Evolutionary conservation across 139 green algal species (phyloP).

Genomic region (Coelastrella sp.): DNA sequence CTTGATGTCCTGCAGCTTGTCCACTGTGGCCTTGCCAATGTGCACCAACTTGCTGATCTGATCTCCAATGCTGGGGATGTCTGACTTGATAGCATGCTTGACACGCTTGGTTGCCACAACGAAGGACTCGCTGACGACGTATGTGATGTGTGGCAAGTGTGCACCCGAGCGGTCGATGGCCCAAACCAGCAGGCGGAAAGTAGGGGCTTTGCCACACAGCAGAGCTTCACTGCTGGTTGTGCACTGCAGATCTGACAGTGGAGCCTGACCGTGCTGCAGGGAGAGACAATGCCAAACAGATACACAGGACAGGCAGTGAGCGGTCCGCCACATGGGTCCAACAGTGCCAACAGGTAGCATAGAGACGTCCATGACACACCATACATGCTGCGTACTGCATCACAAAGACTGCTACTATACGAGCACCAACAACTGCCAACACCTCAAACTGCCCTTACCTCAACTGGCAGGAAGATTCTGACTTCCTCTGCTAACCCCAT

Average conservation of each 20-base stretch:
- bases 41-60: constrained; percentile 74
- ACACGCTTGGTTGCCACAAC: constrained; percentile 79
- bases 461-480: constrained; percentile 62
- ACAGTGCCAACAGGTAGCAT: no score
- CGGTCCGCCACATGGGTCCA: no score
- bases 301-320: no score
- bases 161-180: constrained; percentile 62
- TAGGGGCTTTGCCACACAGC: constrained; percentile 74
- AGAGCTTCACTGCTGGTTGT: constrained; percentile 75
- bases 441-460: constrained; percentile 51
- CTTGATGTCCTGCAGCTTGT: constrained; percentile 59
- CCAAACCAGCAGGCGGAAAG: constrained; percentile 74
- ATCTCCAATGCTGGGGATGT: constrained; percentile 69
- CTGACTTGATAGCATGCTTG: constrained; percentile 75
- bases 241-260: constrained; percentile 66
- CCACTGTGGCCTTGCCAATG: constrained; percentile 74
- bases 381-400: no score
- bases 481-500: constrained; percentile 55
- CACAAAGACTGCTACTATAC: no score
- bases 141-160: constrained; percentile 62
- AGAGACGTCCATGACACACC: no score
- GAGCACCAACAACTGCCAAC: no score
- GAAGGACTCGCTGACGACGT: constrained; percentile 74
- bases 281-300: neutral
- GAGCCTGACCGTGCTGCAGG: constrained; percentile 58